Evolutionary conservation across 2,329 filamentous ascomycete species (phyloP).

Genomic region (Cryphonectria carpinicola): DNA sequence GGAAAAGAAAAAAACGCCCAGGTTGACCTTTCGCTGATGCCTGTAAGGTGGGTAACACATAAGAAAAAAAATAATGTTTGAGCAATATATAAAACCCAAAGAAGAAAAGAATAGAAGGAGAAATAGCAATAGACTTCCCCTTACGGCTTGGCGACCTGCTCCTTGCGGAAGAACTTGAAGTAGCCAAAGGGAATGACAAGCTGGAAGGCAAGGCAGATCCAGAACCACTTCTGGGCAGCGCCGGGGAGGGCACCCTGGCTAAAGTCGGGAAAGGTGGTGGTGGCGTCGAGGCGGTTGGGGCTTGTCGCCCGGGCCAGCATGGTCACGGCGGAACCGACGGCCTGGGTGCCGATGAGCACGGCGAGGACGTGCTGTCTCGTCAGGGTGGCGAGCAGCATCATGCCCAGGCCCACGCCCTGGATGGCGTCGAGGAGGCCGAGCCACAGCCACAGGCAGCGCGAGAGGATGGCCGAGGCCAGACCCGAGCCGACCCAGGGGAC

Average conservation of each 20-base stretch:
- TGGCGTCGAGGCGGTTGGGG: conserved; percentile 64
- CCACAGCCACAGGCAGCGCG: conserved; percentile 67
- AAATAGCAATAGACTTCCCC: background rate
- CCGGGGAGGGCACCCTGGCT: conserved; percentile 50
- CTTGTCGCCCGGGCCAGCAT: conserved; percentile 62
- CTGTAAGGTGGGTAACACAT: background rate
- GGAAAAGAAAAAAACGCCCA: conserved; percentile 16
- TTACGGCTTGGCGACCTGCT: conserved; percentile 59
- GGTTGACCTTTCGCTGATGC: conserved; percentile 27
- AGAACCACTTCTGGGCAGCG: conserved; percentile 61
- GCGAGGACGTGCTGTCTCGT: conserved; percentile 68
- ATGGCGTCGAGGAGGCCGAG: conserved; percentile 67
- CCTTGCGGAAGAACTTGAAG: conserved; percentile 60
- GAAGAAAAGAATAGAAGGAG: conserved; percentile 14
- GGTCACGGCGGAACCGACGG: conserved; percentile 64
- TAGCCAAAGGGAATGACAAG: conserved; percentile 61
- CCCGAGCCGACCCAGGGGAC: conserved; percentile 64
- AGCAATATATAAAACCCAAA: conserved; percentile 3
- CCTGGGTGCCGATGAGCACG: conserved; percentile 63
- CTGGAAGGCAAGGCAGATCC: conserved; percentile 63
- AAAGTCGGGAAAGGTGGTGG: conserved; percentile 65
- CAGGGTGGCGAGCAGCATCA: conserved; percentile 68
- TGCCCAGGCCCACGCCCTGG: conserved; percentile 69
- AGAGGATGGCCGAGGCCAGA: conserved; percentile 57
- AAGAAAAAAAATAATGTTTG: background rate